Conservation (phyloP, 768 basidiomycete genomes). For the Paxillus ammoniavirescens region DNA sequence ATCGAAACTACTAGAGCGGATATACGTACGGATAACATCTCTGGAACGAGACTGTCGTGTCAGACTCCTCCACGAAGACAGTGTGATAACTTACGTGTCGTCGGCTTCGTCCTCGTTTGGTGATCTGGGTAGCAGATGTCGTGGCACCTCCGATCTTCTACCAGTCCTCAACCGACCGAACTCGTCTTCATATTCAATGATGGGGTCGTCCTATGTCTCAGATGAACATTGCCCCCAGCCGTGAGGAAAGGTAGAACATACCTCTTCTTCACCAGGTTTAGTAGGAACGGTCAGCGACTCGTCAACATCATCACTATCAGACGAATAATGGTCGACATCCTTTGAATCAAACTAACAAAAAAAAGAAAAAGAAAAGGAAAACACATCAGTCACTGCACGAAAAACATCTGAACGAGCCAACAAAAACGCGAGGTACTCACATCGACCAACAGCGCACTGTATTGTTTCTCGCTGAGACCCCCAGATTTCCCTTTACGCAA, state of each 20-base stretch:
- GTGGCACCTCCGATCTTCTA: conserved; percentile 73
- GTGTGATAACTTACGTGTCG: conserved; percentile 49
- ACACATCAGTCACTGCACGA: background rate
- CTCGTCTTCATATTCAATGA: conserved; percentile 86
- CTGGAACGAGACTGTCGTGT: conserved; percentile 31
- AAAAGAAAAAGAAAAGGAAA: too few relatives aligned
- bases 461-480: conserved; percentile 74
- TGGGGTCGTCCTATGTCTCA: conserved; percentile 59
- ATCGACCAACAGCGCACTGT: conserved; percentile 70
- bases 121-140: conserved; percentile 50
- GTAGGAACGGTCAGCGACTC: conserved; percentile 69
- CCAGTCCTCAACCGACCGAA: conserved; percentile 76
- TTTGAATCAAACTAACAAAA: conserved; percentile 63
- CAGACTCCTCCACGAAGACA: conserved; percentile 1
- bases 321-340: conserved; percentile 50
- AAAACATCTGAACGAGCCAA: too few relatives aligned
- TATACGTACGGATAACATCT: conserved; percentile 54
- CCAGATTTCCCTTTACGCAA: conserved; percentile 74
- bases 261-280: conserved; percentile 37
- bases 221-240: background rate
- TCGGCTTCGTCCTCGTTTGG: conserved; percentile 44
- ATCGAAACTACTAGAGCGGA: background rate
- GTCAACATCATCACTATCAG: conserved; percentile 75
- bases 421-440: conserved; percentile 34
- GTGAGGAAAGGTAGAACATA: conserved; percentile 15